phyloP scores from a whole-genome alignment of 2,329 filamentous ascomycete genomes.

The Clonostachys rosea region DNA sequence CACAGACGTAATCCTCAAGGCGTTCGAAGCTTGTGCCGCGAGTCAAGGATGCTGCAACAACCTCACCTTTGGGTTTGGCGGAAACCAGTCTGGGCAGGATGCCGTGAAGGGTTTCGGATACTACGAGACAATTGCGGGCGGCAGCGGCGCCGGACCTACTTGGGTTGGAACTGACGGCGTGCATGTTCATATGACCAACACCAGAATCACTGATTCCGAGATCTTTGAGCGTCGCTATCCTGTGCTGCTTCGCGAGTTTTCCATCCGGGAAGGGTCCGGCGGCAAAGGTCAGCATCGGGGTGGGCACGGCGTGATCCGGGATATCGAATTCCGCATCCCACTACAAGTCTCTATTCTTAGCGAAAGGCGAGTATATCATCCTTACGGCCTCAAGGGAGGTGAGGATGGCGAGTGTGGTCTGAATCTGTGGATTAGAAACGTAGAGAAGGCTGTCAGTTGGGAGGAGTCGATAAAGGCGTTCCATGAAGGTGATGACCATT shows the following conservation, averaged over 20 bases:
- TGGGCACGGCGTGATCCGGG: constrained; percentile 70
- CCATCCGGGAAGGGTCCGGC: constrained; percentile 56
- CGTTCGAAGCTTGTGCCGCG: constrained; percentile 75
- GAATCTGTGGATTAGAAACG: constrained; percentile 82
- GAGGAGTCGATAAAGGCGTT: constrained; percentile 35
- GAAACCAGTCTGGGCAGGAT: constrained; percentile 28
- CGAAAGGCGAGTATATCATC: constrained; percentile 72
- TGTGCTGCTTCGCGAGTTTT: constrained; percentile 67
- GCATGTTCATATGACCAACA: constrained; percentile 66
- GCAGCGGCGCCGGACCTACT: constrained; percentile 63
- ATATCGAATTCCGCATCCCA: constrained; percentile 75
- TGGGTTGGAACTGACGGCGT: constrained; percentile 38
- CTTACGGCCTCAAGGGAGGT: constrained; percentile 67
- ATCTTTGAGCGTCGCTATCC: constrained; percentile 55
- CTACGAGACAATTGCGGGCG: constrained; percentile 60
- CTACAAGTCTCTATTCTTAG: constrained; percentile 74
- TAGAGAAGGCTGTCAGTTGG: constrained; percentile 48
- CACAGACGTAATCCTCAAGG: constrained; percentile 50
- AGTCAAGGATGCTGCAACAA: constrained; percentile 81
- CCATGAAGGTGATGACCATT: constrained; percentile 16
- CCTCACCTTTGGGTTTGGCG: constrained; percentile 72
- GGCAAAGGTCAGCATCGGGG: constrained; percentile 63
- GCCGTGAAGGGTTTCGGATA: constrained; percentile 36
- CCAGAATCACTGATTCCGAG: constrained; percentile 59
- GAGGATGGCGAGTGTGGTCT: constrained; percentile 73